These are phyloP conservation scores for Aspergillus bridgeri DNA, from an alignment of 495 filamentous ascomycete species.

Conservation along the genomic window DNA sequence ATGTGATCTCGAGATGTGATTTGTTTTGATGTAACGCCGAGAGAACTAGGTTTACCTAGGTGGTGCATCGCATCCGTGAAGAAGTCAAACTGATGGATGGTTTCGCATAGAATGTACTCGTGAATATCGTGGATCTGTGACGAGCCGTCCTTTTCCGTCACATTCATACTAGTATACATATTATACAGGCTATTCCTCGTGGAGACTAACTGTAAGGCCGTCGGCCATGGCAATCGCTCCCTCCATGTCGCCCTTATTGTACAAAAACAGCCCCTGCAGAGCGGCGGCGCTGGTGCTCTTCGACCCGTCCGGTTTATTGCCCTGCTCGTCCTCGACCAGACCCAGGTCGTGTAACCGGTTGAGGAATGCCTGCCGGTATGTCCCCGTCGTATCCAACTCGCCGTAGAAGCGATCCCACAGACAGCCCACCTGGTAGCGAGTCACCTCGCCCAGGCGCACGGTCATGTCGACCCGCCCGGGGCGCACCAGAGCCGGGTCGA, in stretches of 20 bases:
- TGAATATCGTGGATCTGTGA: too few relatives aligned
- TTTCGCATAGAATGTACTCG: too few relatives aligned
- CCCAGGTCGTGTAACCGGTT: slow-evolving; percentile 48
- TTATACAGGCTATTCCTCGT: slow-evolving; percentile 34
- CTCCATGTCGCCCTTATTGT: slow-evolving; percentile 86
- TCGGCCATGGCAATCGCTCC: slow-evolving; percentile 81
- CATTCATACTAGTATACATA: slow-evolving; percentile 11
- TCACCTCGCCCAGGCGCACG: slow-evolving; percentile 82
- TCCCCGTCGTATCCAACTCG: slow-evolving; percentile 64
- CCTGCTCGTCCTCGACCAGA: slow-evolving; percentile 48
- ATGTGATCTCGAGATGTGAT: slow-evolving; percentile 4
- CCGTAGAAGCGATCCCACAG: slow-evolving; percentile 97
- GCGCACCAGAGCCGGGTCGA: slow-evolving; percentile 85
- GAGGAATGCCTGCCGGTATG: slow-evolving; percentile 46
- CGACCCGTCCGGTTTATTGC: slow-evolving; percentile 34
- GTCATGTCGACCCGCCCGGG: slow-evolving; percentile 94
- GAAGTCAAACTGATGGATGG: too few relatives aligned
- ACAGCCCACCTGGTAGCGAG: slow-evolving; percentile 73
- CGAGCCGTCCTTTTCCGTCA: too few relatives aligned
- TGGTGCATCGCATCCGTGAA: too few relatives aligned
- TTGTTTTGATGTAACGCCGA: slow-evolving; percentile 5
- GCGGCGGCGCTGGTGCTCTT: slow-evolving; percentile 76
- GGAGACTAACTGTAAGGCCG: slow-evolving; percentile 45
- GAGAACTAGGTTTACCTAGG: neutral
- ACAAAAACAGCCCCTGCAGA: slow-evolving; percentile 89